Evolutionary conservation across 2,329 filamentous ascomycete species (phyloP), one percentile per base, ranked within the genome.

Genomic region (Scedosporium minutisporum): DNA sequence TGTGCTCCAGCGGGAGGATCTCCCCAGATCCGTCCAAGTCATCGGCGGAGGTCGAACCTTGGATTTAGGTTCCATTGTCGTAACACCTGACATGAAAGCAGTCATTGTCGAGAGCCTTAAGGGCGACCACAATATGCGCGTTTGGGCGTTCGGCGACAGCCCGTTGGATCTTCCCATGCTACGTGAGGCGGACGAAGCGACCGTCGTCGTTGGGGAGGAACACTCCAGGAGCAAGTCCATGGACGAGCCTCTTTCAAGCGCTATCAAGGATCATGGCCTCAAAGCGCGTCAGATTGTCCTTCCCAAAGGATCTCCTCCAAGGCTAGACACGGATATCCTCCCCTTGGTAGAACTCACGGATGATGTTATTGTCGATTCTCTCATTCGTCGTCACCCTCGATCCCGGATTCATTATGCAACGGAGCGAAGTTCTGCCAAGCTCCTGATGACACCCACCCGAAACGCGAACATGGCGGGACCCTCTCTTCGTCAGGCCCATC

Each of bases 111-210:
- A 16, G 2, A 3, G 18, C 16, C 57, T 58, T 4, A 72, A 70
- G 61, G 27, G 73, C 0, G 18, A 18, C 0, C 65, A 77, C 48
- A 3, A 71, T 0, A 55, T 76, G 76, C 83, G 55, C 77, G 79
- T 86, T 18, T 79, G 74, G 69, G 85, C 82, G 0, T 84, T 88
- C 66, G 84, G 85, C n/a, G 84, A 87, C 66, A 84, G 84, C 65
- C 75, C 75, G 0, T 64, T 86, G 6, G 86, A 88, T 65, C 46
- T 88, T 18, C 70, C 73, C 0, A 88, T 88, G 85, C 65, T 88
- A 12, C 65, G 65, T 2, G 66, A 71, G 41, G 85, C 85, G 0
- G 71, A 87, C 65, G 64, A 79, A 63, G 80, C 83, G 0, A 68
- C 86, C 44, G 75, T 88, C 3, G 77, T 88, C 0, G 81, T 84